A percentile compares a stretch with the other conserved stretches of the same genome.
Conservation (phyloP, 2,329 filamentous ascomycete species). For the Ceratocystis alfenasii region DNA sequence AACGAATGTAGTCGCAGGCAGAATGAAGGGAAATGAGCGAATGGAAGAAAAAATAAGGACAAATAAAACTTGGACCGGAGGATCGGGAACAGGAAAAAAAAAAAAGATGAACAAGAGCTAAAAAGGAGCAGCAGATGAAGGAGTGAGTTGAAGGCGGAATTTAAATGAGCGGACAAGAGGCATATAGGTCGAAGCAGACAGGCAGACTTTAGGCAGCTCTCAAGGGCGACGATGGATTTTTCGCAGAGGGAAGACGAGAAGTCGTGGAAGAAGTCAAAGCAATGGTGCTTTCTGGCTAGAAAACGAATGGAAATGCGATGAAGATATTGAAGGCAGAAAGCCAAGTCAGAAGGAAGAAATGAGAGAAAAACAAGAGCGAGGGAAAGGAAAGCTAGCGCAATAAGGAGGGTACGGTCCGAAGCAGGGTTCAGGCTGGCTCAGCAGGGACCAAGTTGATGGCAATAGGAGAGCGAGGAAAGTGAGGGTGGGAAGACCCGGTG, state of each 20-base stretch:
- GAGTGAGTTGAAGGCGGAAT: neutral
- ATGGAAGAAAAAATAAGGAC: slow-evolving; percentile 1
- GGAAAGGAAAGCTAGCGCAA: neutral
- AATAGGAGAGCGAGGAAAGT: neutral
- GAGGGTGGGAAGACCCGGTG: neutral
- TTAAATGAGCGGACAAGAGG: neutral
- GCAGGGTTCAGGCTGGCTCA: neutral
- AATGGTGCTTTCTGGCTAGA: neutral
- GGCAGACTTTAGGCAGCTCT: neutral
- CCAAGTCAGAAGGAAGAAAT: neutral
- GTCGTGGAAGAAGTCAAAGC: neutral
- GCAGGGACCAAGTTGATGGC: neutral
- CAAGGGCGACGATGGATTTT: neutral
- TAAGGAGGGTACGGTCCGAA: slow-evolving; percentile 8
- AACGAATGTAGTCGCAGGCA: neutral
- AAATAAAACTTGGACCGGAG: neutral
- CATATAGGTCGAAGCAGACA: neutral
- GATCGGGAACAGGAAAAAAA: neutral
- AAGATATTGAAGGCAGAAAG: slow-evolving; percentile 13
- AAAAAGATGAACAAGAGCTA: neutral
- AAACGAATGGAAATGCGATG: slow-evolving; percentile 6
- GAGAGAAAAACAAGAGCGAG: neutral
- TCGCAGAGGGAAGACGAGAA: neutral
- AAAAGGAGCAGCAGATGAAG: neutral
- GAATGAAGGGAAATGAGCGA: neutral